A percentile compares a stretch with the other conserved stretches of the same genome.
Evolutionary conservation across 1,284 basidiomycete species (phyloP).

Genomic region (Trametes polyzona): DNA sequence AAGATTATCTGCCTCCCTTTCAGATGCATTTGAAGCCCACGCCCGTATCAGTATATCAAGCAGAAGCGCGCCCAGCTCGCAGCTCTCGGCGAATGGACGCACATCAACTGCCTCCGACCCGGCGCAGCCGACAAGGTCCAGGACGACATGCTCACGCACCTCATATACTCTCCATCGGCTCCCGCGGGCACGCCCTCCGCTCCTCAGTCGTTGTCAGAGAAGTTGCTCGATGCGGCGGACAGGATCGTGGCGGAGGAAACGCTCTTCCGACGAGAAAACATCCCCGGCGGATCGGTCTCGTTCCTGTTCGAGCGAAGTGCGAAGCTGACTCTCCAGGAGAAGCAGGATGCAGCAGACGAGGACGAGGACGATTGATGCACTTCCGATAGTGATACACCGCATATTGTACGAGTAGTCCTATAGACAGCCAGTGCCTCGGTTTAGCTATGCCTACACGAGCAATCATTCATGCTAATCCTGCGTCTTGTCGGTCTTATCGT

Average conservation of each 20-base stretch:
- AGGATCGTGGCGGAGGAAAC: slow-evolving; percentile 8
- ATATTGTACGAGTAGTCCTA: no score
- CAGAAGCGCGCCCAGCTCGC: slow-evolving; percentile 82
- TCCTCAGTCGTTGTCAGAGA: slow-evolving; percentile 8
- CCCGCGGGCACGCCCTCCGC: background rate
- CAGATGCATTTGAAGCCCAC: background rate
- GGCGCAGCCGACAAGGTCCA: slow-evolving; percentile 53
- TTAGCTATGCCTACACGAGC: no score
- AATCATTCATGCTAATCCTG: background rate
- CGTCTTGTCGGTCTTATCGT: background rate
- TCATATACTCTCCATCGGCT: slow-evolving; percentile 44
- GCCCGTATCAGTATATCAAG: slow-evolving; percentile 55
- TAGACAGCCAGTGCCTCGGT: no score
- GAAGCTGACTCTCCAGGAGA: slow-evolving; percentile 7
- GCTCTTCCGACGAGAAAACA: slow-evolving; percentile 8
- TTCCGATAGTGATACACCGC: background rate
- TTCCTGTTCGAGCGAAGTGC: slow-evolving; percentile 26
- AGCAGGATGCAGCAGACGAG: slow-evolving; percentile 1
- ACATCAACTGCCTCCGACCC: slow-evolving; percentile 72
- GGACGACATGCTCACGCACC: slow-evolving; percentile 63
- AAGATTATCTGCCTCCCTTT: slow-evolving; percentile 23
- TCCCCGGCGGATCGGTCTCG: slow-evolving; percentile 23
- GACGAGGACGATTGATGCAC: slow-evolving; percentile 1
- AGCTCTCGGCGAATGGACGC: slow-evolving; percentile 86
- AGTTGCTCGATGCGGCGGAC: slow-evolving; percentile 12